A percentile compares a stretch with the other conserved stretches of the same genome.
These are phyloP conservation scores for Lathyrus aphaca DNA, from an alignment of 306 rosid species.

Conservation along the genomic window DNA sequence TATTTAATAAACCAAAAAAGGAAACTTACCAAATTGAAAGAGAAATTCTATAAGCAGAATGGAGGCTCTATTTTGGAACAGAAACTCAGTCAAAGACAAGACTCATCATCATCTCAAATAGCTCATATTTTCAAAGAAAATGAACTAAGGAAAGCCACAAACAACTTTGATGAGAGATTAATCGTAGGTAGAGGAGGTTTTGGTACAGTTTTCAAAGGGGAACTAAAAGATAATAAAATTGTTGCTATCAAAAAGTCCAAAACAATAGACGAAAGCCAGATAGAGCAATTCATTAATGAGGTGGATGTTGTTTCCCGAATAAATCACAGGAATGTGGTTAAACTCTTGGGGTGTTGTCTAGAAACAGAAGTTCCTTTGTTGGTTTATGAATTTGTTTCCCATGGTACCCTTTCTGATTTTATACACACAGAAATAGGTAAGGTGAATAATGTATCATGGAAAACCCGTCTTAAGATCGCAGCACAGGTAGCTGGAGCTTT, in stretches of 20 bases:
- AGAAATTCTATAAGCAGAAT: conserved; percentile 42
- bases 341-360: no score
- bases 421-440: conserved; percentile 26
- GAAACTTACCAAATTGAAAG: conserved; percentile 32
- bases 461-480: conserved; percentile 44
- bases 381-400: no score
- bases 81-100: conserved; percentile 15
- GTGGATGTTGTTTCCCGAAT: no score
- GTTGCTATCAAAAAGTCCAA: no score
- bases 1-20: conserved; percentile 35
- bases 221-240: no score
- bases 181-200: no score
- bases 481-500: conserved; percentile 40
- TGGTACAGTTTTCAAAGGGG: no score
- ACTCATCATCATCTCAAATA: background rate
- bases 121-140: conserved; percentile 33
- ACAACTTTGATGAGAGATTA: conserved; percentile 36
- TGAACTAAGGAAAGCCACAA: conserved; percentile 50
- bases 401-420: conserved; percentile 45
- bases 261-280: no score
- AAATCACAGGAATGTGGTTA: no score
- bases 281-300: no score
- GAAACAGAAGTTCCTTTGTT: no score
- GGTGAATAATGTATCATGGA: conserved; percentile 31
- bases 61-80: conserved; percentile 45